phyloP scores from a whole-genome alignment of 1,284 basidiomycete species.

The Rhizoctonia solani region DNA sequence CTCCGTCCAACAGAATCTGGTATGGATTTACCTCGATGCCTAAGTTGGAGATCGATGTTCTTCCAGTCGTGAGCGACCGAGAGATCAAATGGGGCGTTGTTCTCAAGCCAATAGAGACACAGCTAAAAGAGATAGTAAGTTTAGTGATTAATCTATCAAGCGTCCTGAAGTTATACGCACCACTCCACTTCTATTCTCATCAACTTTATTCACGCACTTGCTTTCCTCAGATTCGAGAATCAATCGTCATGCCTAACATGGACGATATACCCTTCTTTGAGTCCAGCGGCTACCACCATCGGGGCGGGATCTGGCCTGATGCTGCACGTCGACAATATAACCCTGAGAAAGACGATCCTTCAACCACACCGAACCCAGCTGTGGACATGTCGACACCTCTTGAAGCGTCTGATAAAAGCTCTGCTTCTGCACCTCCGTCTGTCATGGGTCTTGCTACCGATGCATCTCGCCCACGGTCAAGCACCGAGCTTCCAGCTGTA shows the following conservation, averaged over 20 bases:
- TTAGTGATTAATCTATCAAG: not conserved
- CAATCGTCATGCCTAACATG: constrained; percentile 95
- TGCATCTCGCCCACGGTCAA: not conserved
- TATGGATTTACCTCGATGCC: constrained; percentile 96
- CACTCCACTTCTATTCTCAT: not conserved
- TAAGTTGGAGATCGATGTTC: constrained; percentile 84
- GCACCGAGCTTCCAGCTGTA: not conserved
- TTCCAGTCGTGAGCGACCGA: constrained; percentile 90
- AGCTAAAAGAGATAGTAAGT: constrained; percentile 86
- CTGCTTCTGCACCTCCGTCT: constrained; percentile 12
- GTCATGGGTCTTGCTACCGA: constrained; percentile 19
- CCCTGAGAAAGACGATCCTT: constrained; percentile 24
- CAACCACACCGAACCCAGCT: constrained; percentile 24
- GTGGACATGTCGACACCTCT: constrained; percentile 9
- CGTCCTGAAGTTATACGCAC: too few relatives aligned
- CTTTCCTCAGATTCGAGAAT: constrained; percentile 78
- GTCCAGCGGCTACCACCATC: constrained; percentile 62
- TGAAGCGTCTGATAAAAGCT: not conserved
- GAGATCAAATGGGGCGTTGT: constrained; percentile 95
- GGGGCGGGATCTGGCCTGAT: constrained; percentile 91
- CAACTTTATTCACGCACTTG: constrained; percentile 16
- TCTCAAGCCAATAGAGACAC: constrained; percentile 84
- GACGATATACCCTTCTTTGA: constrained; percentile 97
- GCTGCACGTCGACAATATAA: constrained; percentile 56
- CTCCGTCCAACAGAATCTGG: constrained; percentile 95